Percentiles rank a stretch among this genome's conserved stretches.
Conservation (phyloP, 1,139 yeast genomes). For the Suhomyces choctaworum region DNA sequence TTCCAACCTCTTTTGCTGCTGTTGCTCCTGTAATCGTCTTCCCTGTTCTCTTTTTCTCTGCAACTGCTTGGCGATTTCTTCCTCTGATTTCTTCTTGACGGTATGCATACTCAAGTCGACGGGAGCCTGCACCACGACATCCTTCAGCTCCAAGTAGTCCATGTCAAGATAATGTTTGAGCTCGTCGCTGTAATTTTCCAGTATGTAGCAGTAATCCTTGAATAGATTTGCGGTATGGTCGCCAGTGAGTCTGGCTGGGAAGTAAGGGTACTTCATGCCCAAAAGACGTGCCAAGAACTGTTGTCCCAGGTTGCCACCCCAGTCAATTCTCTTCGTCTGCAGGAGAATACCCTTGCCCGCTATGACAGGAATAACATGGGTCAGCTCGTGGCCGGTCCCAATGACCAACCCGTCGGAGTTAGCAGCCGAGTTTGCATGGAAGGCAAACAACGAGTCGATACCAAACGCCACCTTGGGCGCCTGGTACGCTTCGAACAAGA, state of each 20-base stretch:
- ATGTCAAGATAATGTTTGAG: constrained; percentile 56
- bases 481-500: constrained; percentile 77
- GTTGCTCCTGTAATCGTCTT: constrained; percentile 86
- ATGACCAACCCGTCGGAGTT: constrained; percentile 65
- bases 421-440: constrained; percentile 45
- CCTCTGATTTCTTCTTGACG: constrained; percentile 76
- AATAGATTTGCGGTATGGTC: constrained; percentile 68
- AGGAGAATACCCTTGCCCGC: constrained; percentile 63
- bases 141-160: constrained; percentile 63
- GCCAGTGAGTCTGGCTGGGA: constrained; percentile 70
- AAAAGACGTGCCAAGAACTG: constrained; percentile 64
- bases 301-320: constrained; percentile 84
- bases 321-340: constrained; percentile 79
- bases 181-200: constrained; percentile 67
- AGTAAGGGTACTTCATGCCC: constrained; percentile 85
- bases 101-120: constrained; percentile 48
- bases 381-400: constrained; percentile 79
- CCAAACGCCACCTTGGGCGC: constrained; percentile 80
- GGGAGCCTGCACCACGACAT: constrained; percentile 82
- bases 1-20: constrained; percentile 79
- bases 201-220: constrained; percentile 76
- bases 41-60: constrained; percentile 87
- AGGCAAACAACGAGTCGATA: constrained; percentile 78
- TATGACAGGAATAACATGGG: constrained; percentile 79
- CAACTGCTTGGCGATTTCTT: constrained; percentile 74